phyloP scores from a whole-genome alignment of 2,329 filamentous ascomycete species.

The Zalaria obscura region DNA sequence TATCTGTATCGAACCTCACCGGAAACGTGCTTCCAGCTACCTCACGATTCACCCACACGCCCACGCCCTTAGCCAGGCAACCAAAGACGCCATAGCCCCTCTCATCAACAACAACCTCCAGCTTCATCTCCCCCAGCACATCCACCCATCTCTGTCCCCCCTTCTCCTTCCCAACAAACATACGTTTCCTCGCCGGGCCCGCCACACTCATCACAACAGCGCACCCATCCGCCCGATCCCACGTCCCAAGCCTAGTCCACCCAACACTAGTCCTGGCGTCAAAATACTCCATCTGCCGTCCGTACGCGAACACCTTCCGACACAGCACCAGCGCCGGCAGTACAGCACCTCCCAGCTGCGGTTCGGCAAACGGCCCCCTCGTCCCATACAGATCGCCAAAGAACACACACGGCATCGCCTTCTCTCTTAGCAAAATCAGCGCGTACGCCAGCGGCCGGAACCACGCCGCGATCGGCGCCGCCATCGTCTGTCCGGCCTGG shows the following conservation, averaged over 20 bases:
- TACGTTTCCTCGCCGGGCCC: slow-evolving; percentile 41
- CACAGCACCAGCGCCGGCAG: slow-evolving; percentile 47
- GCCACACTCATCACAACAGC: slow-evolving; percentile 18
- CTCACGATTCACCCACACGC: slow-evolving; percentile 44
- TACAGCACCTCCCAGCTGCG: slow-evolving; percentile 23
- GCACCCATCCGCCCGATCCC: slow-evolving; percentile 23
- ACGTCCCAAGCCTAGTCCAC: slow-evolving; percentile 40
- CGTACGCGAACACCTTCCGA: slow-evolving; percentile 53
- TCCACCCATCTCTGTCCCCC: slow-evolving; percentile 49
- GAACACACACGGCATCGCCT: slow-evolving; percentile 54
- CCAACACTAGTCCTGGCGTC: slow-evolving; percentile 47
- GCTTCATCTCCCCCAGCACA: slow-evolving; percentile 42
- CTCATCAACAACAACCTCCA: slow-evolving; percentile 41
- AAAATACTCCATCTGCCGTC: slow-evolving; percentile 49
- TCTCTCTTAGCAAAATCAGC: slow-evolving; percentile 51
- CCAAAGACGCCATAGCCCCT: slow-evolving; percentile 46
- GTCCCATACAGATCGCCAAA: slow-evolving; percentile 58
- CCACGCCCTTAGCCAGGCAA: slow-evolving; percentile 39
- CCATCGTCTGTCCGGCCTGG: slow-evolving; percentile 46
- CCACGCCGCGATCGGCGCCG: slow-evolving; percentile 47
- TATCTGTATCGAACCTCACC: slow-evolving; percentile 5
- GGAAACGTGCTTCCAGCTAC: slow-evolving; percentile 34
- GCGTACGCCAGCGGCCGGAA: slow-evolving; percentile 62
- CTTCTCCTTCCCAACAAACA: slow-evolving; percentile 40
- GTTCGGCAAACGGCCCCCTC: slow-evolving; percentile 33